Conservation (phyloP, 2,329 filamentous ascomycete species). For the Botrytis elliptica region DNA sequence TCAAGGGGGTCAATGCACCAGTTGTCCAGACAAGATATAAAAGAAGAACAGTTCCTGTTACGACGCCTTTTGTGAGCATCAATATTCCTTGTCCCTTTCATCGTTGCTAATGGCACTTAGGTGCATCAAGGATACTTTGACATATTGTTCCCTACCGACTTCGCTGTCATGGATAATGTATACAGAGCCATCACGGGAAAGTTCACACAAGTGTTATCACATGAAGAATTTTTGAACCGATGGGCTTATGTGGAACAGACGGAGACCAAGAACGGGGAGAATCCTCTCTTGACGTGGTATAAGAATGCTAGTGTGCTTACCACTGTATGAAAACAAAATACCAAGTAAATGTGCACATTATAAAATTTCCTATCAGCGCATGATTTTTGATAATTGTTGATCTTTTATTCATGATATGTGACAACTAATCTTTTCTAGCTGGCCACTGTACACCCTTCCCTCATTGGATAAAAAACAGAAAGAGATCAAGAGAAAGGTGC, state of each 20-base stretch:
- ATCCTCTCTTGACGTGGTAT: slow-evolving; percentile 89
- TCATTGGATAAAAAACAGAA: background rate
- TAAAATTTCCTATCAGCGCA: background rate
- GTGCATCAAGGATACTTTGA: slow-evolving; percentile 99
- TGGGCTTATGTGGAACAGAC: slow-evolving; percentile 94
- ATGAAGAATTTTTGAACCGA: slow-evolving; percentile 85
- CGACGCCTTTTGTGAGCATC: slow-evolving; percentile 76
- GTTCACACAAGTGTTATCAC: slow-evolving; percentile 77
- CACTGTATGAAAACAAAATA: slow-evolving; percentile 59
- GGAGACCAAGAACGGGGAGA: slow-evolving; percentile 84
- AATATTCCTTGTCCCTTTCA: background rate
- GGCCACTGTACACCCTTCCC: background rate
- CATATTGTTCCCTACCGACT: slow-evolving; percentile 97
- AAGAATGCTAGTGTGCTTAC: slow-evolving; percentile 92
- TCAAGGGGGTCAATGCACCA: slow-evolving; percentile 83
- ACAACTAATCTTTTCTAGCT: slow-evolving; percentile 3
- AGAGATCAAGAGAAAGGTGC: background rate
- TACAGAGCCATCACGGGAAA: slow-evolving; percentile 93
- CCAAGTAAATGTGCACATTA: slow-evolving; percentile 3
- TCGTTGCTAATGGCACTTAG: slow-evolving; percentile 45
- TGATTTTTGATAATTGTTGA: background rate
- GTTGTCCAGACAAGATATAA: slow-evolving; percentile 95
- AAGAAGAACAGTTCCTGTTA: slow-evolving; percentile 82
- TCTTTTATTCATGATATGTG: background rate
- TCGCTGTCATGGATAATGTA: slow-evolving; percentile 83